Base-by-base conservation (phyloP, 2,329 filamentous ascomycete genomes). In the Alternaria atra region DNA sequence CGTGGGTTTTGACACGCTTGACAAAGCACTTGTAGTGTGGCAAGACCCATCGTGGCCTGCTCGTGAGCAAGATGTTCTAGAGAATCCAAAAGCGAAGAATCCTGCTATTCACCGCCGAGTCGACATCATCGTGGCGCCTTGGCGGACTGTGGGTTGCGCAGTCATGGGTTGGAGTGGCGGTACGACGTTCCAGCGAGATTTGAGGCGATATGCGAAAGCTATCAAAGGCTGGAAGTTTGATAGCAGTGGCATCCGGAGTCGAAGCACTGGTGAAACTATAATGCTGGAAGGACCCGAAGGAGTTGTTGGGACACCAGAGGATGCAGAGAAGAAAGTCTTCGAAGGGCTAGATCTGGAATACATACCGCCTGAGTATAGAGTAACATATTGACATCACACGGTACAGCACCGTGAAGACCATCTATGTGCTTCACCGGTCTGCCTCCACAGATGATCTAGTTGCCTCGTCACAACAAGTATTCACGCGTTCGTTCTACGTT, bases 1-100 rank as follows among this genome's bases (percentile, higher is more conserved):
- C 1, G 81, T 84, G 23, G 91, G 92, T 0, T 97, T 97, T 67
- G 94, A 97, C 74, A 92, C 89, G 0, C 84, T 98, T 1, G 94
- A 98, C 77, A 97, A 97, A 77, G 93, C 93, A 0, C 81, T 98
- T 53, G 91, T 97, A 1, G 93, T 97, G 0, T 98, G 94, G 94
- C 92, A 97, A 74, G 84, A 93, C 71, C 90, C 90, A 0, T 52
- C 64, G 3, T 80, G 80, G 75, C 76, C 79, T 5, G 77, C 73
- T 0, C 78, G 79, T 58, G 73, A 71, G 1, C 75, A 60, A 13
- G 81, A 81, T 50, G 67, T 77, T 10, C 74, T 68, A 0, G 61
- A 61, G 2, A 70, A 81, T 46, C 68, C 78, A 1, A 74, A 76
- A 48, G 77, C 79, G 2, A 87, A 86, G 71, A 94, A 93, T 61